Percentiles rank a stretch among this genome's conserved stretches.
Conservation (phyloP, 2,329 filamentous ascomycete genomes). For the Plectosphaerella plurivora region DNA sequence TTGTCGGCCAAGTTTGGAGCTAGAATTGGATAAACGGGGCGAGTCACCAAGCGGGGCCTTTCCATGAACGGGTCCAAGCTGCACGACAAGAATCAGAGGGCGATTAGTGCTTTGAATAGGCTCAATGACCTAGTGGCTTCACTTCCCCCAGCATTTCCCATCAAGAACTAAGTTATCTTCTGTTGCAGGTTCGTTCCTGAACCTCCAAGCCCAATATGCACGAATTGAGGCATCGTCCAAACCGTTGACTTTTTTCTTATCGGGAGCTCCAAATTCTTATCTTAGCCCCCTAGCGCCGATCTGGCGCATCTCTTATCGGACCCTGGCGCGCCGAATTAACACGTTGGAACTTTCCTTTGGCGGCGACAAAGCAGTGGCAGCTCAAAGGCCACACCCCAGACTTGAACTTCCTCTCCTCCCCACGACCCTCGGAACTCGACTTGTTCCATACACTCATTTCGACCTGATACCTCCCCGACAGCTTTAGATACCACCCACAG, state of each 20-base stretch:
- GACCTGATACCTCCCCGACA: neutral
- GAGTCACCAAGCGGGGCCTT: too few species aligned
- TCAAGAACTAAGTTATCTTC: neutral
- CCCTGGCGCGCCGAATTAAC: constrained; percentile 12
- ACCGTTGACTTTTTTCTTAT: neutral
- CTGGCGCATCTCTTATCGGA: constrained; percentile 6
- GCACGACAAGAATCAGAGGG: neutral
- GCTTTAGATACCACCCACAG: neutral
- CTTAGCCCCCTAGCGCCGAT: neutral
- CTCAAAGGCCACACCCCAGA: too few species aligned
- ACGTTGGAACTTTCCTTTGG: constrained; percentile 14
- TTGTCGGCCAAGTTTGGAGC: neutral
- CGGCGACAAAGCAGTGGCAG: neutral
- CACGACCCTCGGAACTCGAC: neutral
- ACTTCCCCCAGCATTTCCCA: too few species aligned
- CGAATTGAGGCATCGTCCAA: neutral
- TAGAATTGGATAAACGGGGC: neutral
- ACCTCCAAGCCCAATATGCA: neutral
- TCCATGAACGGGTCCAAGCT: too few species aligned
- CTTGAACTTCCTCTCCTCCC: neutral
- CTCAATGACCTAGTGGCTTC: too few species aligned
- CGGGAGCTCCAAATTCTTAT: neutral
- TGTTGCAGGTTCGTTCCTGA: too few species aligned
- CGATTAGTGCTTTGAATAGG: neutral
- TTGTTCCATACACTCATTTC: constrained; percentile 7